These are phyloP conservation scores for Beauveria asiatica DNA, from an alignment of 2,329 filamentous ascomycete genomes.

Conservation along the genomic window DNA sequence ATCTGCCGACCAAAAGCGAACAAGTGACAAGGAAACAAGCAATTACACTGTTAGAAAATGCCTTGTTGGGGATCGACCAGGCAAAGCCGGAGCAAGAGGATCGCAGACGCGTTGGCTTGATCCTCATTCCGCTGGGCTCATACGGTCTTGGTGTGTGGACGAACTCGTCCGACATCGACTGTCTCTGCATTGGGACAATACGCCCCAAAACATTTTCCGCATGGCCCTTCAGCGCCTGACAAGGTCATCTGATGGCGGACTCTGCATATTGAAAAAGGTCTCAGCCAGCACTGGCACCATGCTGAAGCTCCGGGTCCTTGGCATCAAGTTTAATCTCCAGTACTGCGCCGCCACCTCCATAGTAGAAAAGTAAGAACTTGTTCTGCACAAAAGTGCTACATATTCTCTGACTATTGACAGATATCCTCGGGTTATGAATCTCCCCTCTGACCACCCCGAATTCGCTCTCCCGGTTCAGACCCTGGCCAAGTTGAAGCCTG, in stretches of 20 bases:
- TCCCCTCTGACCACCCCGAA: constrained; percentile 41
- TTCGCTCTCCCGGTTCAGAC: constrained; percentile 49
- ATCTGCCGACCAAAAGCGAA: constrained; percentile 41
- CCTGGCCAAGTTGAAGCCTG: constrained; percentile 54
- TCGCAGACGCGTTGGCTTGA: constrained; percentile 26
- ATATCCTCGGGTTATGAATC: constrained; percentile 38
- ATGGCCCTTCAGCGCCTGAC: constrained; percentile 47
- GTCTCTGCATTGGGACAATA: constrained; percentile 55
- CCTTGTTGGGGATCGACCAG: constrained; percentile 28
- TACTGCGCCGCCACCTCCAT: constrained; percentile 54
- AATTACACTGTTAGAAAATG: constrained; percentile 34
- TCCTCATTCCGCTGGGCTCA: constrained; percentile 56
- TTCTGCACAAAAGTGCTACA: no score
- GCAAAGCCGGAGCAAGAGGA: constrained; percentile 6
- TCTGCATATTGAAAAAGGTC: constrained; percentile 48
- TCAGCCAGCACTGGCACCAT: constrained; percentile 52
- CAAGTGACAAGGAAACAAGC: constrained; percentile 31
- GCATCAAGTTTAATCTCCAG: constrained; percentile 54
- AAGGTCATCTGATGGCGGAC: constrained; percentile 31
- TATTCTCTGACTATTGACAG: constrained; percentile 14
- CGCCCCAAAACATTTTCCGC: constrained; percentile 53
- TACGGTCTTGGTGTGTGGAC: constrained; percentile 57
- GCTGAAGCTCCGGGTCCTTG: constrained; percentile 52
- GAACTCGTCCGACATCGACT: constrained; percentile 53
- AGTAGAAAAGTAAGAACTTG: constrained; percentile 33